Conservation (phyloP, 345 rosid species). For the Diplotaxis tenuifolia region DNA sequence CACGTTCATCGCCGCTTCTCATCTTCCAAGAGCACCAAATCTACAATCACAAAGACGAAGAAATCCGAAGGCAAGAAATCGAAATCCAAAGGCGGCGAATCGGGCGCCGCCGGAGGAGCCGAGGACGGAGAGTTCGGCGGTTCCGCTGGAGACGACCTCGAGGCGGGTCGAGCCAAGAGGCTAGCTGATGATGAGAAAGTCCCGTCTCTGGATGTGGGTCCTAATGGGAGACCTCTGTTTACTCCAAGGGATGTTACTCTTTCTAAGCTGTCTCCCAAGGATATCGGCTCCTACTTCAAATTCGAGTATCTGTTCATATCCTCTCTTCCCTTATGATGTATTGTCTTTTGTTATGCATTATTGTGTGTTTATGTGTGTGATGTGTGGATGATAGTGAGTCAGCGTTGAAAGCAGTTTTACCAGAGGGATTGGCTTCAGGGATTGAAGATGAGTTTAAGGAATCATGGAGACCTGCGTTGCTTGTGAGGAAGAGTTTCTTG, state of each 20-base stretch:
- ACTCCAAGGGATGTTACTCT: constrained; percentile 54
- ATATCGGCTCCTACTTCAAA: constrained; percentile 70
- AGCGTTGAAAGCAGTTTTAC: constrained; percentile 53
- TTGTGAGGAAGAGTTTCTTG: background rate
- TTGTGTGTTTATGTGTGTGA: constrained; percentile 13
- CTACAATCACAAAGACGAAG: constrained; percentile 40
- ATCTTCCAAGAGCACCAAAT: constrained; percentile 41
- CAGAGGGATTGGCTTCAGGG: constrained; percentile 82
- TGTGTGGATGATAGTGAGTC: constrained; percentile 41
- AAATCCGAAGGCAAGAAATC: constrained; percentile 48
- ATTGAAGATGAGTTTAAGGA: constrained; percentile 76
- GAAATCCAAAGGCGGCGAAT: constrained; percentile 39
- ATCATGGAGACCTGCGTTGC: constrained; percentile 43
- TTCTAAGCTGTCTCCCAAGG: constrained; percentile 61
- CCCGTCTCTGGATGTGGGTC: constrained; percentile 69
- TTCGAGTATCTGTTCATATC: constrained; percentile 46
- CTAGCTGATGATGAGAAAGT: constrained; percentile 64
- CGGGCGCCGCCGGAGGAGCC: constrained; percentile 36
- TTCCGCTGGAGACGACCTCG: constrained; percentile 42
- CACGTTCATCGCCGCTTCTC: constrained; percentile 32
- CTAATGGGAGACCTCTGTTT: constrained; percentile 70
- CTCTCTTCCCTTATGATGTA: background rate
- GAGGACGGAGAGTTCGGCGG: constrained; percentile 38
- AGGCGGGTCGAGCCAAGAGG: constrained; percentile 52
- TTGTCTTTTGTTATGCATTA: background rate